Base-by-base conservation (phyloP, 2,329 filamentous ascomycete species). In the Epichloe festucae region DNA sequence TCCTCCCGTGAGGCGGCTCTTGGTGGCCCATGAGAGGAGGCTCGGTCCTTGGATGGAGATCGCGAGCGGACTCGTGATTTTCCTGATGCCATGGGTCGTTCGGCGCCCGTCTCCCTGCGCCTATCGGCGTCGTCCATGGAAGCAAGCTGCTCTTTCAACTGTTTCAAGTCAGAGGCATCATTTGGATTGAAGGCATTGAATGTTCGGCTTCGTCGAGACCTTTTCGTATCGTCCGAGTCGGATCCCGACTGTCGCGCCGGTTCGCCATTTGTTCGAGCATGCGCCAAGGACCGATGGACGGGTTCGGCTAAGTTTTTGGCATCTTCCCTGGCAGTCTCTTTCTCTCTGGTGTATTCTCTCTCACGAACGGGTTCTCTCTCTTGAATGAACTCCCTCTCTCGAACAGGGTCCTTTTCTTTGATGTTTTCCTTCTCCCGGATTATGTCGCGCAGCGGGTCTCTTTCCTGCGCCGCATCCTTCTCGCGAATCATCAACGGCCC, bases 121-220 rank as follows among this genome's bases (percentile, higher is more conserved):
- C 58, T 59, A 12, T 63, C 62, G 3, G 57, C 52, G 1, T 55
- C 58, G 35, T 63, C 62, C 57, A 73, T 67, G 35, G 72, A 69
- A 17, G 74, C 70, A 34, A 77, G 63, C 57, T 78, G 70, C 23
- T 75, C 71, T 57, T 77, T 76, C 42, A 79, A 62, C 10, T 73
- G 71, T 52, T 67, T 70, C 15, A 81, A 56, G 15, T 73, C 73
- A 34, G 68, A 69, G 3, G 75, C 69, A 56, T 81, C 72, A 31
- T 73, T 79, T 5, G 76, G 76, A 52, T 78, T 68, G 54, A 81
- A 81, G 2, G 65, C 67, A 42, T 64, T 62, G 0, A 73, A 66
- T 38, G 63, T 58, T 15, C 67, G 67, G 23, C 60, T 60, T 6
- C 70, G 68, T 42, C 73, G 69, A 17, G 65, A 54, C 47, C 63